phyloP scores from a whole-genome alignment of 2,329 filamentous ascomycete genomes.

The Helotiales sp. region DNA sequence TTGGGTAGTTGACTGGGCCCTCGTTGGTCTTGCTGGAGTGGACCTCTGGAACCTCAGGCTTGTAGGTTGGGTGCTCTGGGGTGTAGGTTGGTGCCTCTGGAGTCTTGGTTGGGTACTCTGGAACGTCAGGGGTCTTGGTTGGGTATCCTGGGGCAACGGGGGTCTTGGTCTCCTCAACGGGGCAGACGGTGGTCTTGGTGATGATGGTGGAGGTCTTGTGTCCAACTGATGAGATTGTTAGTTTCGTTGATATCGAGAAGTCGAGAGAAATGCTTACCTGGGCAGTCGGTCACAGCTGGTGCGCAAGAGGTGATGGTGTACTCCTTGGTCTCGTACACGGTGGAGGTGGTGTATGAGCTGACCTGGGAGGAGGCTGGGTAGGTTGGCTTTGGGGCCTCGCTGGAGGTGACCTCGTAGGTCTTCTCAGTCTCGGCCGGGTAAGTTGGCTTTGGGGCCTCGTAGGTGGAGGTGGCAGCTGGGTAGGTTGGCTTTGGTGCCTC shows the following conservation, averaged over 20 bases:
- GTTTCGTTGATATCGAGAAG: constrained; percentile 5
- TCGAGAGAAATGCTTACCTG: background rate
- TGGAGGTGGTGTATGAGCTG: constrained; percentile 36
- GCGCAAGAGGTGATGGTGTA: constrained; percentile 27
- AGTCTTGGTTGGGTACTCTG: constrained; percentile 2
- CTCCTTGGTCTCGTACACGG: constrained; percentile 24
- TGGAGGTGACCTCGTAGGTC: background rate
- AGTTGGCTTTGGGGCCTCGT: constrained; percentile 11
- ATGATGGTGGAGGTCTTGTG: constrained; percentile 23
- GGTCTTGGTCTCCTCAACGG: constrained; percentile 6
- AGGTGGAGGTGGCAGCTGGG: constrained; percentile 8
- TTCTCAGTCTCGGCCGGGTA: background rate
- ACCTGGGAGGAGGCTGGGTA: background rate
- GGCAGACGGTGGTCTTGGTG: constrained; percentile 21
- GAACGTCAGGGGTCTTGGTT: background rate
- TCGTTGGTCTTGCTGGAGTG: constrained; percentile 1
- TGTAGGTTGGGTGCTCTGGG: constrained; percentile 21
- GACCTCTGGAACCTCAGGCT: constrained; percentile 21
- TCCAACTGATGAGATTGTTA: constrained; percentile 16
- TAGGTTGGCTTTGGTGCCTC: constrained; percentile 2
- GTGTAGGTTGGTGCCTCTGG: constrained; percentile 16
- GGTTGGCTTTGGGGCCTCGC: background rate
- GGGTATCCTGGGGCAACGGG: background rate
- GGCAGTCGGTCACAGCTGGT: constrained; percentile 23
- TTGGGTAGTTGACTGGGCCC: constrained; percentile 16